Evolutionary conservation across 2,329 filamentous ascomycete genomes (phyloP).

Genomic region (Lachnellula willkommii): DNA sequence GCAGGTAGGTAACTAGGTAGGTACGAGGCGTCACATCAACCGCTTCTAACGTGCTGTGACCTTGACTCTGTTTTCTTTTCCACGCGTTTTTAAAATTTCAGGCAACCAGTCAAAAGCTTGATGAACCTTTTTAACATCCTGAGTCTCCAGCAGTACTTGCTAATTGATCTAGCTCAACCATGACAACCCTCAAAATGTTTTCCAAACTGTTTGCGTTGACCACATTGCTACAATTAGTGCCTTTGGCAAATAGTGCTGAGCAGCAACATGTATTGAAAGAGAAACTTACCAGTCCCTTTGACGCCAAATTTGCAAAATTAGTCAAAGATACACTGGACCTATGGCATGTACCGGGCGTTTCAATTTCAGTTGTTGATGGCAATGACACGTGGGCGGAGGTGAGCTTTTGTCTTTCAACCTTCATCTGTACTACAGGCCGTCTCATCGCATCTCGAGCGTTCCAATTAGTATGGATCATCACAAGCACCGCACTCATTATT

Average conservation of each 20-base stretch:
- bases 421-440: conserved; percentile 5
- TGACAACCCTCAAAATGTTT: not conserved
- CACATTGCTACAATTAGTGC: not conserved
- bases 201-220: not conserved
- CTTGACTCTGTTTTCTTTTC: too few relatives aligned
- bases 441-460: not conserved
- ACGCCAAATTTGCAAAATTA: conserved; percentile 16
- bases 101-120: not conserved
- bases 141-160: too few relatives aligned
- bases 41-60: too few relatives aligned
- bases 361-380: conserved; percentile 44
- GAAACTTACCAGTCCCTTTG: conserved; percentile 12
- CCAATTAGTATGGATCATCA: not conserved
- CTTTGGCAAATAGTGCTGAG: not conserved
- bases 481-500: not conserved
- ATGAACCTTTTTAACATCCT: not conserved
- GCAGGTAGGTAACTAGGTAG: not conserved
- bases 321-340: conserved; percentile 32
- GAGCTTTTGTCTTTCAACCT: conserved; percentile 8
- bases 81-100: not conserved
- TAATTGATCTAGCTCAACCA: not conserved
- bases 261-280: conserved; percentile 9
- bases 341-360: conserved; percentile 46
- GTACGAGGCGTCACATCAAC: too few relatives aligned
- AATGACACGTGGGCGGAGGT: conserved; percentile 39